phyloP scores from a whole-genome alignment of 2,329 filamentous ascomycete genomes.

The Penicillium fuscoglaucum region DNA sequence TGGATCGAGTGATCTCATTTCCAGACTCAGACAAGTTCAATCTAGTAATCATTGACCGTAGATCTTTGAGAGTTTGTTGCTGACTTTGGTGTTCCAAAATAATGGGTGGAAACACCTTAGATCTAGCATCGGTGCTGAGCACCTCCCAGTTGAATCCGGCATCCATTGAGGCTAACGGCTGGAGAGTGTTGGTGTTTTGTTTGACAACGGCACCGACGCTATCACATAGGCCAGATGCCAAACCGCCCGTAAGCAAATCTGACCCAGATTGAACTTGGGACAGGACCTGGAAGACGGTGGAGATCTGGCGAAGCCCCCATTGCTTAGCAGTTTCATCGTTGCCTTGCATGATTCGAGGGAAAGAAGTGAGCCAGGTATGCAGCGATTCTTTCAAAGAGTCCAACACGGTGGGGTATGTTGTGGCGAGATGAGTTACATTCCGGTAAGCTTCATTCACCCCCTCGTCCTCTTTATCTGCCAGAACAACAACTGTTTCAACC shows the following conservation, averaged over 20 bases:
- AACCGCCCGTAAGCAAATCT: constrained; percentile 31
- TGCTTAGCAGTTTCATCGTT: constrained; percentile 78
- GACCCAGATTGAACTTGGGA: constrained; percentile 57
- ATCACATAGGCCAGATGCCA: constrained; percentile 66
- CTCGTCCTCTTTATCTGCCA: constrained; percentile 56
- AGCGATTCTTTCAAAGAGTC: constrained; percentile 69
- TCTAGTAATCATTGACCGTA: constrained; percentile 62
- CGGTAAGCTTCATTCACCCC: constrained; percentile 36
- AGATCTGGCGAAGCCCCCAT: constrained; percentile 72
- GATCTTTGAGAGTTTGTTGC: constrained; percentile 60
- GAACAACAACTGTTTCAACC: constrained; percentile 75
- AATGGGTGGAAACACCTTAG: constrained; percentile 58
- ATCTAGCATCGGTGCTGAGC: constrained; percentile 23
- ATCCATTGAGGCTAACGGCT: constrained; percentile 27
- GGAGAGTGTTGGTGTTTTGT: constrained; percentile 29
- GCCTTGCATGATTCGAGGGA: constrained; percentile 80
- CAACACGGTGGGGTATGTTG: constrained; percentile 61
- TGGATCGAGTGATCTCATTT: constrained; percentile 59
- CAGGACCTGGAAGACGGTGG: constrained; percentile 68
- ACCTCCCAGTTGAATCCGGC: constrained; percentile 31
- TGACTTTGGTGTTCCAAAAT: constrained; percentile 67
- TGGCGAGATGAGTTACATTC: constrained; percentile 61
- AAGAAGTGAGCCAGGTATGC: constrained; percentile 76
- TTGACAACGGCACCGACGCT: constrained; percentile 60
- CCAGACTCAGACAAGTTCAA: constrained; percentile 49